These are phyloP conservation scores for Dryadomyces sulphureus DNA, from an alignment of 2,329 filamentous ascomycete genomes.

Conservation along the genomic window DNA sequence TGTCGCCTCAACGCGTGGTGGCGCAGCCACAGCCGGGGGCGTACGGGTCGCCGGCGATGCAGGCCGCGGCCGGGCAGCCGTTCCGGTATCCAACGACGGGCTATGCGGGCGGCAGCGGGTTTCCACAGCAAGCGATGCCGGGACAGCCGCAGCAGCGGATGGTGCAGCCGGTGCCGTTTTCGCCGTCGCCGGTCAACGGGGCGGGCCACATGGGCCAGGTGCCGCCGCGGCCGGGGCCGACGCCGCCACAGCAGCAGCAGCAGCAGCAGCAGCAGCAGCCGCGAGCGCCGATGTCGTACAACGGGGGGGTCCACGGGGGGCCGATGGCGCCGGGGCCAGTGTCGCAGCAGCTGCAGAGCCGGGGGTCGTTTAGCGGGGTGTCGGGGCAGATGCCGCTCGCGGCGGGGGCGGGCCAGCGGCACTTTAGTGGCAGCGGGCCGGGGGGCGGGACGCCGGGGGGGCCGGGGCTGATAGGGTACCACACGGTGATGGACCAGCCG, in stretches of 20 bases:
- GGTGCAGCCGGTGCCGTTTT: constrained; percentile 16
- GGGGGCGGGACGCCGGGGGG: background rate
- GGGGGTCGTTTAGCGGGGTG: constrained; percentile 15
- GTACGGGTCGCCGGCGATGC: constrained; percentile 22
- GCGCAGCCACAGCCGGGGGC: constrained; percentile 19
- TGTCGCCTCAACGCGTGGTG: constrained; percentile 8
- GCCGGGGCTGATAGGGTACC: constrained; percentile 27
- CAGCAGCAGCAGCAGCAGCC: background rate
- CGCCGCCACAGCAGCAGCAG: constrained; percentile 25
- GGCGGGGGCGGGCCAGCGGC: constrained; percentile 14
- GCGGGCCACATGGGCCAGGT: constrained; percentile 21
- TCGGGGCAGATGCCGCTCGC: constrained; percentile 9
- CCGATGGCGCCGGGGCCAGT: constrained; percentile 10
- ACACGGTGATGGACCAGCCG: constrained; percentile 32
- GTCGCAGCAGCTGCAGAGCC: constrained; percentile 15
- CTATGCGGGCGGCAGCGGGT: constrained; percentile 17
- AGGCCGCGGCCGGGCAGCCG: constrained; percentile 23
- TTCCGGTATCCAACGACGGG: constrained; percentile 21
- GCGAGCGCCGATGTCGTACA: background rate
- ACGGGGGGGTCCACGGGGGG: background rate
- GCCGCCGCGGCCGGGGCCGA: constrained; percentile 20
- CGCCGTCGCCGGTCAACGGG: constrained; percentile 30
- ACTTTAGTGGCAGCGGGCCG: constrained; percentile 15
- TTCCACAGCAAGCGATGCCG: constrained; percentile 2
- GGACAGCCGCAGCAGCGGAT: constrained; percentile 10